phyloP scores from a whole-genome alignment of 129 eudicot species.

The Glebionis coronaria region DNA sequence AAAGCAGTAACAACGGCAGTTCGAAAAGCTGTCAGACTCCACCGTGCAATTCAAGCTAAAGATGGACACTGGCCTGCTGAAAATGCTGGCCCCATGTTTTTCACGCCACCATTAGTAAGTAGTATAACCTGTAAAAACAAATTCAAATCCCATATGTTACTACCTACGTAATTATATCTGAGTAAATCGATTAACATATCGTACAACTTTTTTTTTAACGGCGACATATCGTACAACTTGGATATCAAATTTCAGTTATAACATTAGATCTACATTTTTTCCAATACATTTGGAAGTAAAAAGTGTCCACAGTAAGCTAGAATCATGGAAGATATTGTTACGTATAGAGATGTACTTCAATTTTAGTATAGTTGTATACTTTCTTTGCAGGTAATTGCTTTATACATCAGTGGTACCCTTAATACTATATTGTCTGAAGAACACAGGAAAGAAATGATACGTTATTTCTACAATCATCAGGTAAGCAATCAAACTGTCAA shows the following conservation, averaged over 20 bases:
- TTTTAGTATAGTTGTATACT: not conserved
- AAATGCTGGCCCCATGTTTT: constrained; percentile 38
- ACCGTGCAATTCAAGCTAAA: constrained; percentile 34
- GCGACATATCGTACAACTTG: too few relatives aligned
- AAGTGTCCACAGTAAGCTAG: too few relatives aligned
- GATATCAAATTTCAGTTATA: too few relatives aligned
- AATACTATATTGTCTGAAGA: constrained; percentile 5
- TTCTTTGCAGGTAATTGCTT: constrained; percentile 26
- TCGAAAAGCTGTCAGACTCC: constrained; percentile 29
- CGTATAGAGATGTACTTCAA: not conserved
- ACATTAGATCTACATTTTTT: too few relatives aligned
- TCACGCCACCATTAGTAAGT: constrained; percentile 40
- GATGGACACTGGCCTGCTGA: constrained; percentile 43
- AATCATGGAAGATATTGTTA: too few relatives aligned
- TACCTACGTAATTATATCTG: not conserved
- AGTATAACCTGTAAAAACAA: not conserved
- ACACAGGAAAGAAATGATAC: constrained; percentile 27
- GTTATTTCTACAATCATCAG: constrained; percentile 33
- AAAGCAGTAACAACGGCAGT: constrained; percentile 26
- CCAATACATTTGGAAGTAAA: too few relatives aligned
- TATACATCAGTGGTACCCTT: constrained; percentile 28
- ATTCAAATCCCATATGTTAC: not conserved
- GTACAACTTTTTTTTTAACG: too few relatives aligned
- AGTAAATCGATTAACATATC: too few relatives aligned
- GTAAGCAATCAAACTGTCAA: not conserved